These are phyloP conservation scores for Phoenix dactylifera DNA, from an alignment of 176 grass and related monocot species.

Conservation along the genomic window DNA sequence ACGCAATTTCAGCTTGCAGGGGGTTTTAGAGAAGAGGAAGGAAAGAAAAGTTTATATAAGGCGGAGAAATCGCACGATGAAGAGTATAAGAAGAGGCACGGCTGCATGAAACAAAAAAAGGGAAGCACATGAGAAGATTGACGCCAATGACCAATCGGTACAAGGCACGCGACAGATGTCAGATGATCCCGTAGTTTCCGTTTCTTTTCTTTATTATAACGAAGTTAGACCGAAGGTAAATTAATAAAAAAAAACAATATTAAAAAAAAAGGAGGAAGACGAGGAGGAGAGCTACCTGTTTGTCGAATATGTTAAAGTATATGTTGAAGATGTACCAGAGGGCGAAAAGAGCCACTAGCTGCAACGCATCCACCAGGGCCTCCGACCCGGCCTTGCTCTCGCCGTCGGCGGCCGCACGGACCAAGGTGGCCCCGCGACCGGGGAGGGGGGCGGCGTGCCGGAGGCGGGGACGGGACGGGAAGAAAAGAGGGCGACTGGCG, in stretches of 20 bases:
- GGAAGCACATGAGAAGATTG: too few species aligned
- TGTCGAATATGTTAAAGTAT: constrained; percentile 92
- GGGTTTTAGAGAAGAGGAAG: too few species aligned
- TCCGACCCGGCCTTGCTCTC: constrained; percentile 7
- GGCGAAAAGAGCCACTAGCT: constrained; percentile 54
- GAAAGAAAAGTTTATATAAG: too few species aligned
- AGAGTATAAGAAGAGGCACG: too few species aligned
- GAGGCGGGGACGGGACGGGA: constrained; percentile 9
- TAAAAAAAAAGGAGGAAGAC: too few species aligned
- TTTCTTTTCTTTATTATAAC: too few species aligned
- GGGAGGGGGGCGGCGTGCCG: not conserved
- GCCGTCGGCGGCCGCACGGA: not conserved
- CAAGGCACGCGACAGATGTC: too few species aligned
- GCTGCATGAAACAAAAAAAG: too few species aligned
- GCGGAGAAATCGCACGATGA: too few species aligned
- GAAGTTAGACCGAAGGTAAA: not conserved
- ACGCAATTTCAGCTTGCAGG: too few species aligned
- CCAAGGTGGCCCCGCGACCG: constrained; percentile 9
- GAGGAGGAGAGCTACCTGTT: constrained; percentile 34
- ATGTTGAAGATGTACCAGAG: constrained; percentile 91
- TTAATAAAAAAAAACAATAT: not conserved
- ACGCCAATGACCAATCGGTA: too few species aligned
- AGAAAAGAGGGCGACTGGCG: not conserved
- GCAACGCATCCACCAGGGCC: constrained; percentile 32
- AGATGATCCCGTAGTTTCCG: too few species aligned